A percentile compares a stretch with the other conserved stretches of the same genome.
phyloP scores from a whole-genome alignment of 208 protist species.

The Acanthamoeba castellanii region DNA sequence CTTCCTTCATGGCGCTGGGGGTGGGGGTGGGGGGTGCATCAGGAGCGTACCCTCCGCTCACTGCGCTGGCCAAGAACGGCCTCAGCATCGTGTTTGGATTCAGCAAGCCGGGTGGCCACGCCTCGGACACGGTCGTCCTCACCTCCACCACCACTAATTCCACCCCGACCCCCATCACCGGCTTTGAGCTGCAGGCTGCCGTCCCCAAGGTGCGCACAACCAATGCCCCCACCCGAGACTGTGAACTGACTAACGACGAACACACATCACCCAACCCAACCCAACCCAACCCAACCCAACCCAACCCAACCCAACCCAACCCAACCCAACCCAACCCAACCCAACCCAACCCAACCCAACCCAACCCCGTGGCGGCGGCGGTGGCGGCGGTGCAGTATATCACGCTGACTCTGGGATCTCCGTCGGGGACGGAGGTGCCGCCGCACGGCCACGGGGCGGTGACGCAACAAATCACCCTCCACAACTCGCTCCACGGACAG shows the following conservation, averaged over 20 bases:
- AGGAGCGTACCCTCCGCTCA: background rate
- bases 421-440: constrained; percentile 25
- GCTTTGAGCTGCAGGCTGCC: constrained; percentile 72
- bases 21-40: background rate
- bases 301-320: too few relatives aligned
- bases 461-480: constrained; percentile 41
- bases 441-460: background rate
- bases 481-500: constrained; percentile 59
- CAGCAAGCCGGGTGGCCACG: constrained; percentile 33
- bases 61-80: constrained; percentile 31
- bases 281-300: too few relatives aligned
- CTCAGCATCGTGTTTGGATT: constrained; percentile 71
- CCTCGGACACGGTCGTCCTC: constrained; percentile 17
- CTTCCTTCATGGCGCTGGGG: background rate
- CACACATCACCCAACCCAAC: too few relatives aligned
- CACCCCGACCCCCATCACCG: constrained; percentile 1
- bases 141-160: constrained; percentile 46
- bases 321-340: too few relatives aligned
- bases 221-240: too few relatives aligned
- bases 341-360: too few relatives aligned
- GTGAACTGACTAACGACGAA: too few relatives aligned
- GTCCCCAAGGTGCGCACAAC: constrained; percentile 50
- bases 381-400: too few relatives aligned
- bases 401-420: constrained; percentile 9
- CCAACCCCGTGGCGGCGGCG: too few relatives aligned